A percentile compares a stretch with the other conserved stretches of the same genome.
Evolutionary conservation across 257 asterid species (phyloP).

Genomic region (Capsicum chinense): DNA sequence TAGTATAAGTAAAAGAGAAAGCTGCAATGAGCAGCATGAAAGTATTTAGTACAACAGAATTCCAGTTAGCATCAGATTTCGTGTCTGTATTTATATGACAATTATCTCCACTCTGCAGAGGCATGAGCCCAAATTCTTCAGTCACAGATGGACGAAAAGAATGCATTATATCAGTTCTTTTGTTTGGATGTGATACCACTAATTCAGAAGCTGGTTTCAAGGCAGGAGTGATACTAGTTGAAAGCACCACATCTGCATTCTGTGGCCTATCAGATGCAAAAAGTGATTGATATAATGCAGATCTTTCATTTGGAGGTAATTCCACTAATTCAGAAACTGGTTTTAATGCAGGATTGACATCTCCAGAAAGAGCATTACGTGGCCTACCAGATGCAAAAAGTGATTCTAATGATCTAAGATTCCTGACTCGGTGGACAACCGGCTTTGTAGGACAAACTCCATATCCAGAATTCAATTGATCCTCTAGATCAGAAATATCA

Average conservation of each 20-base stretch:
- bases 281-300: slow-evolving; percentile 7
- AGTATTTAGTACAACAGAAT: slow-evolving; percentile 40
- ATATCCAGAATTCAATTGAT: slow-evolving; percentile 36
- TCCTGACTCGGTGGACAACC: slow-evolving; percentile 63
- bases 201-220: slow-evolving; percentile 38
- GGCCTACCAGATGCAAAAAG: slow-evolving; percentile 47
- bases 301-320: slow-evolving; percentile 40
- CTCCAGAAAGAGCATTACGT: slow-evolving; percentile 59
- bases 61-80: slow-evolving; percentile 49
- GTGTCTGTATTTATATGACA: slow-evolving; percentile 35
- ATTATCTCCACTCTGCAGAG: slow-evolving; percentile 45
- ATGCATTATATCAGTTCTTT: slow-evolving; percentile 42
- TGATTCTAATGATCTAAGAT: slow-evolving; percentile 58
- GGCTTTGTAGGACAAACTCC: slow-evolving; percentile 57
- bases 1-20: slow-evolving; percentile 37
- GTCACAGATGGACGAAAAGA: slow-evolving; percentile 51
- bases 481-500: slow-evolving; percentile 33
- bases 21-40: slow-evolving; percentile 45
- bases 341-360: slow-evolving; percentile 33
- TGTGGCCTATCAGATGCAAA: too few species aligned
- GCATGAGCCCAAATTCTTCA: slow-evolving; percentile 38
- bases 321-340: slow-evolving; percentile 39
- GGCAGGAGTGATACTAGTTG: slow-evolving; percentile 28
- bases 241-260: too few species aligned
- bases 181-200: slow-evolving; percentile 40